Evolutionary conservation across 108 stramenopile genomes (phyloP), one percentile per base, ranked within the genome.

Genomic region (Pseudonitzschia pungens): DNA sequence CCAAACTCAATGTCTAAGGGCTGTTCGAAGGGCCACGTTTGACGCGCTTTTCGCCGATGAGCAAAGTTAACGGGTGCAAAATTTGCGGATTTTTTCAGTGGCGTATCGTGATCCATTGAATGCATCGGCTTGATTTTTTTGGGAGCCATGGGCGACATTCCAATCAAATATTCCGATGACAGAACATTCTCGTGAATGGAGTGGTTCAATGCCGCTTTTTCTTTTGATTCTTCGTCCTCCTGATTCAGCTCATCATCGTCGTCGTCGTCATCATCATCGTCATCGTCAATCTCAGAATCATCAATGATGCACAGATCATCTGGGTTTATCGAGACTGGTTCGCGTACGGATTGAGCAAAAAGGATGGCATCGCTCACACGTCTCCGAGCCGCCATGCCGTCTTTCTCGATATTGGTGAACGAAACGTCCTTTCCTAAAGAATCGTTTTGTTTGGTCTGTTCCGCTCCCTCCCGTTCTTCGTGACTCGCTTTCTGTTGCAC

Each of bases 301-400:
- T 88, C 87, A 64, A 89, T 85, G 55, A 89, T 89, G 48, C 83
- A 80, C 15, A 86, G 76, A 9, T 86, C 76, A 31, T 81, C 80
- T 56, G 83, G 72, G 48, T 82, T 40, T 2, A 81, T 84, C 28
- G 79, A 66, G 36, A 83, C 74, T 56, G 29, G 52, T 76, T 91
- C 90, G 29, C 90, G 87, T 1, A 91, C 86, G n/a, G 87, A 86
- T 73, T 85, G 77, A 0, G 90, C 87, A 69, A 89, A 91, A 65
- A 86, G 86, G 0, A 84, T 83, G 9, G 89, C 85, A 78, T 89
- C 89, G 45, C 58, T 70, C 32, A 81, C 72, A 0, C 84, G 79
- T 42, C 89, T 70, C 41, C 83, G 79, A 36, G 82, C 80, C n/a
- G 82, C 80, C 27, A 78, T 62, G 11, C 80, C 81, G 36, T 74